Base-by-base conservation (phyloP, 306 rosid genomes). In the Urtica urens region DNA sequence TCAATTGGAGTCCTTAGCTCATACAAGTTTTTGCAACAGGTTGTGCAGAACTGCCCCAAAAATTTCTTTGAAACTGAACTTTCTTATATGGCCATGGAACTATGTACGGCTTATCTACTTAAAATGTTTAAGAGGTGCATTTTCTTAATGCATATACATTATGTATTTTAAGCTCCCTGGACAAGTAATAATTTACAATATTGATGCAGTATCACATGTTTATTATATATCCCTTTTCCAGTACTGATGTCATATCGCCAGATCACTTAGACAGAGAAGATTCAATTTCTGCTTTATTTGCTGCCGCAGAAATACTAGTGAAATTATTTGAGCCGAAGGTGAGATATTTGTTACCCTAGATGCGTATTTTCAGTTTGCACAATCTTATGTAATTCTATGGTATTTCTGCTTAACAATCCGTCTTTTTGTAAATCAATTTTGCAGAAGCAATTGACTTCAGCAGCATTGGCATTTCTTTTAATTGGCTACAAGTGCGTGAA, bases 31-130 rank as follows among this genome's bases (percentile, higher is more conserved):
- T 30, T 65, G 49, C 40, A 41, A 13, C 78, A 90, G 97, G 78
- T 84, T 59, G 82, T 80, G 69, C 73, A 77, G 64, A 84, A 77
- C 78, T 84, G 93, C 67, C 93, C 95, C 13, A 74, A 60, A 51
- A 78, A 63, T 45, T 74, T 74, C 65, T 74, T 81, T 58, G 53
- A 64, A 64, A 25, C 21, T 26, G 97, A 79, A 66, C 79, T 84
- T 73, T 57, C 86, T 41, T 66, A 74, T 66, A 44, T 70, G 53
- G 70, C 78, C 19, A 53, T 71, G 78, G 97, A 90, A 58, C 86
- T 81, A 68, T 77, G 92, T 58, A 65, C 79, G 20, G 64, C 77
- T 49, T 81, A 77, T 69, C 75, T 77, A 57, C 60, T 66, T 19
- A 70, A 67, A 75, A 53, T 75, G 64, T 70, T 65, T 63, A 71